Percentiles rank a stretch among this genome's conserved stretches.
Evolutionary conservation across 768 basidiomycete species (phyloP).

Genomic region (Pisolithus marmoratus): DNA sequence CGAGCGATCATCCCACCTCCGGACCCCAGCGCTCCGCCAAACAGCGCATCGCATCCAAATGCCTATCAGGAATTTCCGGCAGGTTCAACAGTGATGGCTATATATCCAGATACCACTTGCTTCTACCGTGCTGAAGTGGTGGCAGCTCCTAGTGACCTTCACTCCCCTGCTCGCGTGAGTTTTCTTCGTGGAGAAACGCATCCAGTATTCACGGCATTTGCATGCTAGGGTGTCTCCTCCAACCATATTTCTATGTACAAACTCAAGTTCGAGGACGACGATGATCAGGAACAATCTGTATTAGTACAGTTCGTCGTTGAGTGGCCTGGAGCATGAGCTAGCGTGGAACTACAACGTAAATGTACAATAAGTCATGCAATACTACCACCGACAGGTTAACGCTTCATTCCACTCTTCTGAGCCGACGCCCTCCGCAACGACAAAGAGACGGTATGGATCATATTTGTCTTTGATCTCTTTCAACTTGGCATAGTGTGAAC

Average conservation of each 20-base stretch:
- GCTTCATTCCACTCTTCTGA: too few relatives aligned
- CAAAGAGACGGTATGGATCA: too few relatives aligned
- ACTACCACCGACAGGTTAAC: too few relatives aligned
- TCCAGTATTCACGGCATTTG: not conserved
- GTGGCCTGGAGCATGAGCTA: conserved; percentile 47
- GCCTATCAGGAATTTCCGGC: conserved; percentile 67
- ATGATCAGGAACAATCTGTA: conserved; percentile 74
- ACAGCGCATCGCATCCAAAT: conserved; percentile 57
- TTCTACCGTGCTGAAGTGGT: conserved; percentile 87
- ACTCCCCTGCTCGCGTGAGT: conserved; percentile 34
- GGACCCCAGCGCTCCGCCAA: conserved; percentile 54
- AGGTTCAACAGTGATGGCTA: conserved; percentile 73
- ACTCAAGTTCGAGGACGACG: conserved; percentile 86
- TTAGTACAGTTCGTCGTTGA: conserved; percentile 79
- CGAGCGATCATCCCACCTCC: conserved; percentile 76
- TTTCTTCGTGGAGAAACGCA: not conserved
- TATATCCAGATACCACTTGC: conserved; percentile 89
- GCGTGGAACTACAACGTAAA: too few relatives aligned
- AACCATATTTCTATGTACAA: conserved; percentile 61
- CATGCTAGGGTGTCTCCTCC: conserved; percentile 27
- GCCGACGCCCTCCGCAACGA: too few relatives aligned
- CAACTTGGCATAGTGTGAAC: too few relatives aligned
- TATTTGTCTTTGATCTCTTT: too few relatives aligned
- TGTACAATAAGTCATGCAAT: too few relatives aligned
- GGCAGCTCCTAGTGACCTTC: conserved; percentile 49